Percentiles rank a stretch among this genome's conserved stretches.
Evolutionary conservation across 495 filamentous ascomycete species (phyloP).

Genomic region (Astrocystis sublimbata): DNA sequence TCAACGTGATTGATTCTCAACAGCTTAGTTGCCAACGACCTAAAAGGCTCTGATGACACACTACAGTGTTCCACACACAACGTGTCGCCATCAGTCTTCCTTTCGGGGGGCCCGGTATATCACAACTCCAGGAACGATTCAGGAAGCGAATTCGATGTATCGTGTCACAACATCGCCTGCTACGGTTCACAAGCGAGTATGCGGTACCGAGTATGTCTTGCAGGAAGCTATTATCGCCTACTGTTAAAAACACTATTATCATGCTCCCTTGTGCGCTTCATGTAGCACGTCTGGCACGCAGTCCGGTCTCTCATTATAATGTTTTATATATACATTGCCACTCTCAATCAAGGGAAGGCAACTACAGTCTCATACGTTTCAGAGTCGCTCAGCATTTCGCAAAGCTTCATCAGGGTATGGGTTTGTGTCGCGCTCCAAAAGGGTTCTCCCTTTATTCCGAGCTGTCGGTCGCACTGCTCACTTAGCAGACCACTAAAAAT

Average conservation of each 20-base stretch:
- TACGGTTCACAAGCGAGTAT: not conserved
- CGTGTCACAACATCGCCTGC: not conserved
- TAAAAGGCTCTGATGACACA: no score
- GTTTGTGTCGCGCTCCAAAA: not conserved
- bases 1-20: no score
- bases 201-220: not conserved
- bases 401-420: not conserved
- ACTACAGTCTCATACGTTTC: not conserved
- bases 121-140: not conserved
- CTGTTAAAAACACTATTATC: not conserved
- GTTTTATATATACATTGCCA: not conserved
- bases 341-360: not conserved
- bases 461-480: not conserved
- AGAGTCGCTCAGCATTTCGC: no score
- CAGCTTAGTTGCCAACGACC: no score
- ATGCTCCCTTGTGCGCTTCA: no score
- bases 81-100: no score
- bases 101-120: no score
- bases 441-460: not conserved
- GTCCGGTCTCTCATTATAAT: no score
- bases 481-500: not conserved
- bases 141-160: not conserved
- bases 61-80: no score
- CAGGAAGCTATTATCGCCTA: not conserved
- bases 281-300: no score